Conservation (phyloP, 202 grass and related monocot species). For the Zizania palustris region DNA sequence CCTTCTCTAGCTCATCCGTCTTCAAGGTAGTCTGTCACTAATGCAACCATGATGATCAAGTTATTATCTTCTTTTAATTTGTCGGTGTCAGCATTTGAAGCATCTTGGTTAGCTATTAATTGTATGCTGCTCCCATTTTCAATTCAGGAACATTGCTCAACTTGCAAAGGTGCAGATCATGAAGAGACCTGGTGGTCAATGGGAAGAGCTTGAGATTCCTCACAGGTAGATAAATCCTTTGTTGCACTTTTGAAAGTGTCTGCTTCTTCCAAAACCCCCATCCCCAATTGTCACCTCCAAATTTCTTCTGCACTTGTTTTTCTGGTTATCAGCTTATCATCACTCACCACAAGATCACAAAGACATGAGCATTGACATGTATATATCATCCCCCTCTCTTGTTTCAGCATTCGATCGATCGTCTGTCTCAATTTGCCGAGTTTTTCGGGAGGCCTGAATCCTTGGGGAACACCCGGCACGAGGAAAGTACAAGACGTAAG, state of each 20-base stretch:
- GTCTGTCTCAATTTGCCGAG: conserved; percentile 94
- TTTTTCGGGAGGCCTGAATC: conserved; percentile 96
- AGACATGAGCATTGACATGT: not conserved
- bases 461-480: conserved; percentile 75
- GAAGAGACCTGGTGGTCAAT: conserved; percentile 58
- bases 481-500: conserved; percentile 65
- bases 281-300: not conserved
- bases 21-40: conserved; percentile 58
- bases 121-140: conserved; percentile 30
- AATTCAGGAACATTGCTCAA: conserved; percentile 90
- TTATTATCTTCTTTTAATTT: conserved; percentile 24
- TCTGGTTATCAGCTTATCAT: not conserved
- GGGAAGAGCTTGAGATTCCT: conserved; percentile 77
- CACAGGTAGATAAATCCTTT: conserved; percentile 53
- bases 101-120: not conserved
- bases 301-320: not conserved
- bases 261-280: not conserved
- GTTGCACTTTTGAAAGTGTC: conserved; percentile 12
- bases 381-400: not conserved
- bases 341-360: not conserved
- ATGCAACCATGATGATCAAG: conserved; percentile 1
- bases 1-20: conserved; percentile 64
- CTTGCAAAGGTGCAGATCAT: conserved; percentile 89
- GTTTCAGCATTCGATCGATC: conserved; percentile 85
- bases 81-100: not conserved